phyloP scores from a whole-genome alignment of 2,329 filamentous ascomycete species.

The Emergomyces africanus region DNA sequence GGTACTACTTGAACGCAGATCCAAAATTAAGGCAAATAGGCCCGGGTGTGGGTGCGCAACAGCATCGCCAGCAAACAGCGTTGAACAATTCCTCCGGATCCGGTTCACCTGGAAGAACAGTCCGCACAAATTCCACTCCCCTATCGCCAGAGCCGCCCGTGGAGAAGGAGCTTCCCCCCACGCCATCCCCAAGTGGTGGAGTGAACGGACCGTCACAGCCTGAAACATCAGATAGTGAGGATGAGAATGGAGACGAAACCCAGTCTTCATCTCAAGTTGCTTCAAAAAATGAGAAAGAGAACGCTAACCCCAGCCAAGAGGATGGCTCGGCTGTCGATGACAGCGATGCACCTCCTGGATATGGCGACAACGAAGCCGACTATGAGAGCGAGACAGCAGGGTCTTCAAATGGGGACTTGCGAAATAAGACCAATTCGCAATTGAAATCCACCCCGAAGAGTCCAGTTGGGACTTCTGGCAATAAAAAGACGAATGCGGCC shows the following conservation, averaged over 20 bases:
- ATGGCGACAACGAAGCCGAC: slow-evolving; percentile 5
- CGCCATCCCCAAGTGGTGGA: slow-evolving; percentile 15
- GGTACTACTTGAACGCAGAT: slow-evolving; percentile 89
- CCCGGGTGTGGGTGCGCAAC: slow-evolving; percentile 15
- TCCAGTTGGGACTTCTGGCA: not conserved
- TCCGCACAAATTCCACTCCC: not conserved
- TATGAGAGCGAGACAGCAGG: slow-evolving; percentile 9
- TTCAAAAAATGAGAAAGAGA: slow-evolving; percentile 10
- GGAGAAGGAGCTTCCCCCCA: slow-evolving; percentile 11
- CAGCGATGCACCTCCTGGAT: slow-evolving; percentile 6
- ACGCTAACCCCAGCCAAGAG: not conserved
- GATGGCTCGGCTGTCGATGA: slow-evolving; percentile 7
- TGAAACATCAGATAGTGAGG: slow-evolving; percentile 6
- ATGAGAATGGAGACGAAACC: slow-evolving; percentile 1
- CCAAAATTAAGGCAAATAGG: slow-evolving; percentile 45
- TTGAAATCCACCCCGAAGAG: not conserved
- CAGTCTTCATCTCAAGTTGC: slow-evolving; percentile 11
- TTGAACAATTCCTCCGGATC: slow-evolving; percentile 5
- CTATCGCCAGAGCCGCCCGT: not conserved
- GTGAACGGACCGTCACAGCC: slow-evolving; percentile 6
- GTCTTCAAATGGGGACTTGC: not conserved
- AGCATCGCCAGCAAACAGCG: slow-evolving; percentile 7
- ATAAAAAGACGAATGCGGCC: not conserved
- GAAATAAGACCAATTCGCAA: not conserved
- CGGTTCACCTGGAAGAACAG: not conserved